Percentiles rank a stretch among this genome's conserved stretches.
phyloP scores from a whole-genome alignment of 2,329 filamentous ascomycete genomes.

The Achaetomium macrosporum region DNA sequence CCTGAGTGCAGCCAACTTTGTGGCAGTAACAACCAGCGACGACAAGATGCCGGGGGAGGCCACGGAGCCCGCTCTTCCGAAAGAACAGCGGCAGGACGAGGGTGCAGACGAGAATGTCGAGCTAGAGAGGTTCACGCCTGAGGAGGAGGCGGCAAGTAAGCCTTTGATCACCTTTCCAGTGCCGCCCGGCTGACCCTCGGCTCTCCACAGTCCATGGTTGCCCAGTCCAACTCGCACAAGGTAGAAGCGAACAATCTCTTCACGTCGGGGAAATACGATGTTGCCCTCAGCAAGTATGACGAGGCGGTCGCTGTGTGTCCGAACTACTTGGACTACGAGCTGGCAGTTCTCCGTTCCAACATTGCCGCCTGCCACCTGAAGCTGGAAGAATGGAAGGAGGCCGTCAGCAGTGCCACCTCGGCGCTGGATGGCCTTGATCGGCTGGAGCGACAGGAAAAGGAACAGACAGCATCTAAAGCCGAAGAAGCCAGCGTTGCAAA shows the following conservation, averaged over 20 bases:
- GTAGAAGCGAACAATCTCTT: conserved; percentile 76
- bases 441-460: conserved; percentile 49
- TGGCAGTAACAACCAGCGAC: conserved; percentile 4
- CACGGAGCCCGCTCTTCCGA: neutral
- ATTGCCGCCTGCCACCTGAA: conserved; percentile 86
- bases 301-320: conserved; percentile 73
- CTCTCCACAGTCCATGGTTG: conserved; percentile 44
- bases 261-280: conserved; percentile 61
- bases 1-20: neutral
- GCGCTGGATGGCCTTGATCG: conserved; percentile 68
- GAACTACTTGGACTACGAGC: conserved; percentile 78
- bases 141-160: conserved; percentile 50
- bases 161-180: neutral
- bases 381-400: conserved; percentile 77
- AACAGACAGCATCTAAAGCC: conserved; percentile 35
- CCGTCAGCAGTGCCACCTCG: conserved; percentile 65
- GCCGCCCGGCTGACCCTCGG: conserved; percentile 3
- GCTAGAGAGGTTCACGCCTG: conserved; percentile 41
- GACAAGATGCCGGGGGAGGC: conserved; percentile 1
- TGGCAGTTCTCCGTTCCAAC: conserved; percentile 83
- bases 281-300: conserved; percentile 78
- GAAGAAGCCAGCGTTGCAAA: conserved; percentile 26
- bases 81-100: conserved; percentile 6
- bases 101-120: conserved; percentile 26
- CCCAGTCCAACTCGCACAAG: conserved; percentile 69